Evolutionary conservation across 805 yeast genomes (phyloP).

Genomic region (Candida morakotiae): DNA sequence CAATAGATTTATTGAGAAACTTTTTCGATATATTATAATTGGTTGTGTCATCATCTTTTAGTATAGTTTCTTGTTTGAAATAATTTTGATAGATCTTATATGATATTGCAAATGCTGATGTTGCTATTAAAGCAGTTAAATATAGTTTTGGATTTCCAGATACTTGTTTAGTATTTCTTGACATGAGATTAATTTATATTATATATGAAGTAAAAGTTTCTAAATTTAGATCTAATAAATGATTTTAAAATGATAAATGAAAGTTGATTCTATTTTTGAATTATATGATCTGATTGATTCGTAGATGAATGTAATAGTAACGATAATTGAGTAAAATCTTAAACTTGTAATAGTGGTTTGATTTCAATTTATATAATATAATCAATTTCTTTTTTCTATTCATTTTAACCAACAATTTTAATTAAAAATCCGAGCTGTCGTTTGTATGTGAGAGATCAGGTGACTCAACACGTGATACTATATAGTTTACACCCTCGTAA

Average conservation of each 20-base stretch:
- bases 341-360: no score
- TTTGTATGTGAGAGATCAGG: background rate
- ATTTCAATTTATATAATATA: no score
- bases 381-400: no score
- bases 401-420: background rate
- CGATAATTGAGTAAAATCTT: no score
- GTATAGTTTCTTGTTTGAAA: slow-evolving; percentile 3
- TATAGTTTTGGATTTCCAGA: slow-evolving; percentile 19
- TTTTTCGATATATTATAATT: slow-evolving; percentile 6
- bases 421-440: background rate
- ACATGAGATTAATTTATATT: background rate
- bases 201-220: no score
- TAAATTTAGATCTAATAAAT: no score
- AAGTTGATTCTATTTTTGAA: no score
- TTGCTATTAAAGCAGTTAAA: slow-evolving; percentile 32
- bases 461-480: background rate
- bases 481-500: background rate
- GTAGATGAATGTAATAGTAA: no score
- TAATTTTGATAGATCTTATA: slow-evolving; percentile 28
- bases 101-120: slow-evolving; percentile 28
- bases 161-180: background rate
- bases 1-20: slow-evolving; percentile 32
- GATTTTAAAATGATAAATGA: no score
- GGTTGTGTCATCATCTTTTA: slow-evolving; percentile 3
- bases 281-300: no score